phyloP scores from a whole-genome alignment of 352 stramenopile species.

The Phytophthora fragariaefolia region DNA sequence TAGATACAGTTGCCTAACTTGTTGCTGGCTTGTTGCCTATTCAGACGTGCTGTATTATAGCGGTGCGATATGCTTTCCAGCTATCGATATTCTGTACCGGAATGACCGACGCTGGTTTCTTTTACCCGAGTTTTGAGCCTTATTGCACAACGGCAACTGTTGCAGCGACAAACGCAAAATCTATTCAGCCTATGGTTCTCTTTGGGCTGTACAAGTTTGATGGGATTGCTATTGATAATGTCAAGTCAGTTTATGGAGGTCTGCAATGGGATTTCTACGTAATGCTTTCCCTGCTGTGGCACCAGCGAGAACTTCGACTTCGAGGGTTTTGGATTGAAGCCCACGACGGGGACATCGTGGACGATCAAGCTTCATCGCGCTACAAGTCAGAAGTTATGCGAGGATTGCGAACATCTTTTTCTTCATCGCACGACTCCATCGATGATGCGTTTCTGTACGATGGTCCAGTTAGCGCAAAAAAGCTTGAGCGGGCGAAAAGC shows the following conservation, averaged over 20 bases:
- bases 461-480: constrained; percentile 21
- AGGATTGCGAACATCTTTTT: constrained; percentile 48
- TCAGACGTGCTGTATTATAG: constrained; percentile 58
- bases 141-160: constrained; percentile 56
- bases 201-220: constrained; percentile 90
- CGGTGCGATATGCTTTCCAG: constrained; percentile 83
- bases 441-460: constrained; percentile 69
- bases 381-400: constrained; percentile 57
- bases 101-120: constrained; percentile 57
- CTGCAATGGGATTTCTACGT: constrained; percentile 90
- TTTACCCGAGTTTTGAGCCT: constrained; percentile 84
- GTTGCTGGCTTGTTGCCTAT: neutral
- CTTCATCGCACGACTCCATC: constrained; percentile 78
- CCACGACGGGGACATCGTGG: constrained; percentile 17
- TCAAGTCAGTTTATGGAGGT: constrained; percentile 66
- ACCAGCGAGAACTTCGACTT: constrained; percentile 78
- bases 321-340: constrained; percentile 78
- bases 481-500: constrained; percentile 24
- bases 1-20: neutral
- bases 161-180: constrained; percentile 54
- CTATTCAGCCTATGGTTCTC: constrained; percentile 83
- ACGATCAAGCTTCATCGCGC: constrained; percentile 40
- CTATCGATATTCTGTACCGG: constrained; percentile 84
- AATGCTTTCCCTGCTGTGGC: constrained; percentile 79
- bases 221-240: constrained; percentile 56